Evolutionary conservation across 75 land plant species (phyloP).

Genomic region (Cupressus sempervirens): DNA sequence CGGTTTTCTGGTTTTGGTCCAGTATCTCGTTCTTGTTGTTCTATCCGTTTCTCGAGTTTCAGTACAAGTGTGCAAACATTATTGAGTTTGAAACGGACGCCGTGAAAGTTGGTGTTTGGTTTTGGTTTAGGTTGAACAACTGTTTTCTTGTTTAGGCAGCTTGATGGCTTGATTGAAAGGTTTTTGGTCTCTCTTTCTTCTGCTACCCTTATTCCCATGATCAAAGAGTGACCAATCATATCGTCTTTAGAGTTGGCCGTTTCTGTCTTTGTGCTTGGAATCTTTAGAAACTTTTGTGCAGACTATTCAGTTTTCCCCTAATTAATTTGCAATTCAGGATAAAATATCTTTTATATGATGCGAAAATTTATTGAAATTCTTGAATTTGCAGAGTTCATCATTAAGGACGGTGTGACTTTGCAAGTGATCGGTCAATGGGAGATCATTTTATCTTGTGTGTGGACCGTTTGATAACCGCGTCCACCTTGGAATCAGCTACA

Average conservation of each 20-base stretch:
- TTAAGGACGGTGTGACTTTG: background rate
- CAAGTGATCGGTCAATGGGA: conserved; percentile 29
- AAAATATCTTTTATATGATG: background rate
- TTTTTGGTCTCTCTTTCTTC: background rate
- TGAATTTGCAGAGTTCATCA: conserved; percentile 1
- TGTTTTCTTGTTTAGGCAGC: background rate
- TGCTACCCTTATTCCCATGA: background rate
- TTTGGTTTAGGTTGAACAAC: background rate
- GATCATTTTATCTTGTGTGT: conserved; percentile 59
- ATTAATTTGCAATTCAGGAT: background rate
- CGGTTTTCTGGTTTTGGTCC: background rate
- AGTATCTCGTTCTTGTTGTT: background rate
- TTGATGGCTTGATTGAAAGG: background rate
- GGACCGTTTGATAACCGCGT: conserved; percentile 56
- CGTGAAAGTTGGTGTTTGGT: background rate
- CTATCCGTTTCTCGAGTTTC: background rate
- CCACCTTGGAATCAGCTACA: conserved; percentile 50
- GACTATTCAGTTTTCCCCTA: background rate
- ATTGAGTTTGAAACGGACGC: background rate
- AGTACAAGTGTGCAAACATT: background rate
- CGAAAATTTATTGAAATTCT: background rate
- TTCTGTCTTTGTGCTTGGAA: background rate
- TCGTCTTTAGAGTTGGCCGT: background rate
- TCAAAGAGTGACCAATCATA: background rate
- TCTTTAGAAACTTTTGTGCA: background rate